Conservation (phyloP, 1,284 basidiomycete genomes). For the Pulveroboletus sp. region DNA sequence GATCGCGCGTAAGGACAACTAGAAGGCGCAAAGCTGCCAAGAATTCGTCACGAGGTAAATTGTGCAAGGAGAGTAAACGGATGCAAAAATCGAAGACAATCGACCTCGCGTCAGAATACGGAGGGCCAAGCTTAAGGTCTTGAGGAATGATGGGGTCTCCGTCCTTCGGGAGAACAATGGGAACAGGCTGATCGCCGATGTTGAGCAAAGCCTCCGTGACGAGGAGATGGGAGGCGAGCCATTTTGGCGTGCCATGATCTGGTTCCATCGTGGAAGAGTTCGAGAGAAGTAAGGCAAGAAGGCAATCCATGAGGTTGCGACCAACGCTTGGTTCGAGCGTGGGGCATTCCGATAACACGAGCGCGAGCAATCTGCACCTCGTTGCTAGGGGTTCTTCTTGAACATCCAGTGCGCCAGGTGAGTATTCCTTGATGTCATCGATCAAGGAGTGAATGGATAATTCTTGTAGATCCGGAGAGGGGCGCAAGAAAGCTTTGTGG, state of each 20-base stretch:
- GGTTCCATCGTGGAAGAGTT: conserved; percentile 51
- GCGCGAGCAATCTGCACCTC: conserved; percentile 82
- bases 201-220: conserved; percentile 83
- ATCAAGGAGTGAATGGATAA: conserved; percentile 66
- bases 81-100: conserved; percentile 75
- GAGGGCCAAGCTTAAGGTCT: conserved; percentile 58
- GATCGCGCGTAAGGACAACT: conserved; percentile 78
- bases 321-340: conserved; percentile 53
- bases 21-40: conserved; percentile 79
- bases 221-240: conserved; percentile 82
- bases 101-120: conserved; percentile 59
- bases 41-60: conserved; percentile 75
- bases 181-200: conserved; percentile 69
- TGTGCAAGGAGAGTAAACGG: conserved; percentile 61
- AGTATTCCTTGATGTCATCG: conserved; percentile 72
- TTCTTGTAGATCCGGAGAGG: conserved; percentile 58
- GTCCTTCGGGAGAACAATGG: conserved; percentile 65
- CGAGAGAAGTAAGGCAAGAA: conserved; percentile 66
- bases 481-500: conserved; percentile 74
- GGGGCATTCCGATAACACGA: conserved; percentile 78
- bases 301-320: conserved; percentile 59
- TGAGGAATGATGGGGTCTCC: conserved; percentile 59
- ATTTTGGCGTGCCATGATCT: conserved; percentile 65
- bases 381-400: conserved; percentile 77
- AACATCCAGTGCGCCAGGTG: conserved; percentile 62